phyloP scores from a whole-genome alignment of 805 yeast genomes.

The Candida broadrunensis region DNA sequence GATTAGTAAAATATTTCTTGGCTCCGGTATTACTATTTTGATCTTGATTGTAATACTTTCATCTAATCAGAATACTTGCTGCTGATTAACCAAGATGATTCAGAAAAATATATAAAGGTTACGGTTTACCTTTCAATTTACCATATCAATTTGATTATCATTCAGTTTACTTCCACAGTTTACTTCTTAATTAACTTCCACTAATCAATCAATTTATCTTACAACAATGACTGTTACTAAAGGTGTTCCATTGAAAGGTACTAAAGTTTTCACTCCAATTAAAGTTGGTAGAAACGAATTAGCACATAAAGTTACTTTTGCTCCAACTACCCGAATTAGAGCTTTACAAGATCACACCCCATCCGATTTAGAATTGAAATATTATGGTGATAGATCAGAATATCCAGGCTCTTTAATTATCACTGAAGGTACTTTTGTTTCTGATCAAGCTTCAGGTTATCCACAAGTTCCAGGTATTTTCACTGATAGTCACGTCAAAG shows the following conservation, averaged over 20 bases:
- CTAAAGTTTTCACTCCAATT: slow-evolving; percentile 26
- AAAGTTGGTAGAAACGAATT: slow-evolving; percentile 25
- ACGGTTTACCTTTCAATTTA: too few relatives aligned
- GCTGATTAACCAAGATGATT: too few relatives aligned
- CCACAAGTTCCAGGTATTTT: slow-evolving; percentile 47
- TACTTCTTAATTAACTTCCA: neutral
- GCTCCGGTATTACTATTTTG: too few relatives aligned
- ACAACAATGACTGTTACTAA: slow-evolving; percentile 2
- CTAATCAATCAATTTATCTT: too few relatives aligned
- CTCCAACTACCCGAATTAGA: slow-evolving; percentile 24
- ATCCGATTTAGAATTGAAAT: slow-evolving; percentile 21
- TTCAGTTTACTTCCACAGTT: too few relatives aligned
- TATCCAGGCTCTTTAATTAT: slow-evolving; percentile 26
- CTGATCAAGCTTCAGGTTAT: slow-evolving; percentile 37
- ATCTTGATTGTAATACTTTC: too few relatives aligned
- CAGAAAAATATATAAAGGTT: too few relatives aligned
- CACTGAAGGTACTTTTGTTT: slow-evolving; percentile 29
- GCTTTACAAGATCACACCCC: slow-evolving; percentile 21
- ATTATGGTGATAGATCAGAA: slow-evolving; percentile 27
- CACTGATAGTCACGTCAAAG: slow-evolving; percentile 42
- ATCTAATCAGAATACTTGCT: too few relatives aligned
- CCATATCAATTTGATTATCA: too few relatives aligned
- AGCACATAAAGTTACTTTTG: slow-evolving; percentile 15
- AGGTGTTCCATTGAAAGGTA: slow-evolving; percentile 11
- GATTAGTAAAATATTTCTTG: too few relatives aligned